Evolutionary conservation across 2,329 filamentous ascomycete species (phyloP), one percentile per base, ranked within the genome.

Genomic region (Talaromyces rugulosus): DNA sequence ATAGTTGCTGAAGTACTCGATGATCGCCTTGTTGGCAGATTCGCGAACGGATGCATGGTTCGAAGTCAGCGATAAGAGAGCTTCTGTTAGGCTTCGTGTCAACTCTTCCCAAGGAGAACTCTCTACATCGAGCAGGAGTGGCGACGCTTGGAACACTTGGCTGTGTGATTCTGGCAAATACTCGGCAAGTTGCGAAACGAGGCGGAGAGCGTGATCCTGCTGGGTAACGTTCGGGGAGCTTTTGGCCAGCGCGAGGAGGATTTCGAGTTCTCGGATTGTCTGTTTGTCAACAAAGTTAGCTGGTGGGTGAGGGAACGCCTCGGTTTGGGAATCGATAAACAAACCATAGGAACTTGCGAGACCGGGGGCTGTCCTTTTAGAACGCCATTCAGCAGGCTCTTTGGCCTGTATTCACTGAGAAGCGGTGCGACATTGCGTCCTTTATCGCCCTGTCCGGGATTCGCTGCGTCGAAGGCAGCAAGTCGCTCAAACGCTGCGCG

Each of bases 241-340:
- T 78, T 93, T 94, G 81, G 94, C 98, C 30, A 99, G 83, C 51
- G 95, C 92, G 30, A 98, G 80, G 30, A 99, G 83, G 59, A 96
- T 90, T 75, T 99, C 94, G 68, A 96, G 89, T 81, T 99, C 96
- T 70, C 91, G 88, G 59, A 93, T 87, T 59, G 88, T 91, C 92
- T 96, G 64, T 55, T 40, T 18, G 27, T 27, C 59, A 53, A 75
- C 58, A 76, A 67, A 62, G 40, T 56, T 28, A 53, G 31, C 36
- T 30, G 52, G 23, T 51, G 4, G 23, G n/a, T 47, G 4, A 30
- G n/a, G 11, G 42, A 16, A 7, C 11, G 6, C n/a, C 42, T 12
- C 16, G 50, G 42, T 56, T 40, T 56, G 31, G 31, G 11, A 4
- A 12, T 18, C 30, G 30, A 36, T 58, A 58, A 47, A 65, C 69